phyloP scores from a whole-genome alignment of 148 eudicot species.

The Chenopodium formosanum region DNA sequence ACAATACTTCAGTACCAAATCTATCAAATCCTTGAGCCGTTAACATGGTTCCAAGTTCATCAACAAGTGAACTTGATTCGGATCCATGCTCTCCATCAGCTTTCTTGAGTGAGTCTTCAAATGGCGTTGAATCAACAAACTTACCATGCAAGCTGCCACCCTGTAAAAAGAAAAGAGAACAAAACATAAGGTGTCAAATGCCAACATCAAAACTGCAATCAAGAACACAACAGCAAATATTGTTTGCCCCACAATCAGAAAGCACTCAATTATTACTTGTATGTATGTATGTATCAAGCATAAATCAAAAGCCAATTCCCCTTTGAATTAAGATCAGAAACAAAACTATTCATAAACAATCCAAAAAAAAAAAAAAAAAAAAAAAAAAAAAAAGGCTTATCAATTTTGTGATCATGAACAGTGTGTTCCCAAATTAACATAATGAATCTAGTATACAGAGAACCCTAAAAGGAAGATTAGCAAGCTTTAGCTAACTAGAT shows the following conservation, averaged over 20 bases:
- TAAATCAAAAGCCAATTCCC: background rate
- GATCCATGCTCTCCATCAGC: constrained; percentile 34
- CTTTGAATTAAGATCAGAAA: background rate
- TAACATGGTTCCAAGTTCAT: constrained; percentile 75
- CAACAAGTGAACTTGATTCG: constrained; percentile 54
- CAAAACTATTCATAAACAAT: background rate
- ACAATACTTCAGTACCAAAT: constrained; percentile 73
- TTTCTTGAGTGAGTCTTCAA: constrained; percentile 46
- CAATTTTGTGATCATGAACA: background rate
- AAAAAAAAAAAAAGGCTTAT: background rate
- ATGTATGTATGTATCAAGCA: background rate
- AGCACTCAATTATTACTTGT: background rate
- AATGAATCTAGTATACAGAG: background rate
- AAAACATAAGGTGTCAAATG: background rate
- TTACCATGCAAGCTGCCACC: constrained; percentile 80
- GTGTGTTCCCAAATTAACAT: background rate
- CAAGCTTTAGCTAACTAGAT: background rate
- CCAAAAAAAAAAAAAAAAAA: background rate
- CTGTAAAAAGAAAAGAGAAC: constrained; percentile 35
- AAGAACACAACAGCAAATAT: background rate
- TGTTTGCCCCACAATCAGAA: background rate
- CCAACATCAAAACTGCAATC: background rate
- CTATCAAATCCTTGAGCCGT: constrained; percentile 63
- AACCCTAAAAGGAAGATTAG: background rate
- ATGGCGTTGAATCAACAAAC: constrained; percentile 86